phyloP scores from a whole-genome alignment of 805 yeast genomes.

The Myxozyma kluyveri region DNA sequence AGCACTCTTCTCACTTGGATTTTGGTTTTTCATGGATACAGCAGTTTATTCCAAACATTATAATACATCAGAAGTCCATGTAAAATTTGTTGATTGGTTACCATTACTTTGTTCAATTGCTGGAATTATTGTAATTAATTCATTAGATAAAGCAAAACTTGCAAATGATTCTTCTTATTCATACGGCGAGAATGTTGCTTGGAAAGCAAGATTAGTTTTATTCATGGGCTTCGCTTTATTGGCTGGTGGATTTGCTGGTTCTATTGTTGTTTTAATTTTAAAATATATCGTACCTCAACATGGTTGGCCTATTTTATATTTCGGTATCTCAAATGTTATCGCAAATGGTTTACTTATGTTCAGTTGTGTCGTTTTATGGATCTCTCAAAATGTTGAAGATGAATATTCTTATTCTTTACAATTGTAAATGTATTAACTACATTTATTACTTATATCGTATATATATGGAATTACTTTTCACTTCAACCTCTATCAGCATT shows the following conservation, averaged over 20 bases:
- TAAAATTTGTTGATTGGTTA: slow-evolving; percentile 92
- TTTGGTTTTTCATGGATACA: slow-evolving; percentile 87
- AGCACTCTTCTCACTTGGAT: slow-evolving; percentile 69
- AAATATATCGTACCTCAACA: slow-evolving; percentile 78
- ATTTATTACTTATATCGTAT: no score
- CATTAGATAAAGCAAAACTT: slow-evolving; percentile 65
- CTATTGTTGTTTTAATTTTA: slow-evolving; percentile 80
- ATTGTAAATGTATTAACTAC: no score
- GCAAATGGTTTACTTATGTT: slow-evolving; percentile 77
- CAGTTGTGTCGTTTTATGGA: slow-evolving; percentile 87
- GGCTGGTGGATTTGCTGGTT: slow-evolving; percentile 93
- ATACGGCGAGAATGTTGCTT: slow-evolving; percentile 54
- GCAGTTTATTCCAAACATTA: slow-evolving; percentile 79
- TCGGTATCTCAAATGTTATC: slow-evolving; percentile 88
- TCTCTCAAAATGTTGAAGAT: slow-evolving; percentile 93
- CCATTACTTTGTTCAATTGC: slow-evolving; percentile 84
- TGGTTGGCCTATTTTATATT: slow-evolving; percentile 82
- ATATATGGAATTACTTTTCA: neutral
- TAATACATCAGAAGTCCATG: slow-evolving; percentile 83
- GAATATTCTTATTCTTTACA: slow-evolving; percentile 92
- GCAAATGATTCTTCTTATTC: slow-evolving; percentile 42
- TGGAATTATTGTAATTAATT: slow-evolving; percentile 73
- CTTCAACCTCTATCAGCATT: slow-evolving; percentile 4
- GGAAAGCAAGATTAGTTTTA: slow-evolving; percentile 90
- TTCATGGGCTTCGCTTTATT: slow-evolving; percentile 89